Evolutionary conservation across 768 basidiomycete species (phyloP).

Genomic region (Dioszegia hungarica): DNA sequence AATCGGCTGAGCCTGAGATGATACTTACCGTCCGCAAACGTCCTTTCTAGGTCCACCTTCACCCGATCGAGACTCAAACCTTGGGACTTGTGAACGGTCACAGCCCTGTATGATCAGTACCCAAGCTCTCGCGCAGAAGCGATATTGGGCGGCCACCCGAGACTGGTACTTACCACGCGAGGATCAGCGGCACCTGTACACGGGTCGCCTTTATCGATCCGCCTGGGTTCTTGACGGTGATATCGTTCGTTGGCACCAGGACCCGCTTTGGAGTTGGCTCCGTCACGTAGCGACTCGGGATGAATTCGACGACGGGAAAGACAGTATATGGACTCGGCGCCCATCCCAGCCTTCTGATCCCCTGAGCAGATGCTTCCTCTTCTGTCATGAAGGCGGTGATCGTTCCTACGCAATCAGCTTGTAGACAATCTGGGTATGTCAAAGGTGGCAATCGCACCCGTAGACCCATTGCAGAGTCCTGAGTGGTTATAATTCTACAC

Average conservation of each 20-base stretch:
- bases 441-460: constrained; percentile 57
- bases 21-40: constrained; percentile 59
- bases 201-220: constrained; percentile 22
- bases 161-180: constrained; percentile 58
- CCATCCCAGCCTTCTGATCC: neutral
- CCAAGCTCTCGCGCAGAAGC: neutral
- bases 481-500: neutral
- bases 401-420: constrained; percentile 8
- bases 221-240: constrained; percentile 27
- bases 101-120: constrained; percentile 7
- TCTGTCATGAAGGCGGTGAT: constrained; percentile 32
- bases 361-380: constrained; percentile 10
- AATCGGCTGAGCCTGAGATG: neutral
- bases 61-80: constrained; percentile 68
- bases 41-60: constrained; percentile 78
- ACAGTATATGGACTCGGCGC: neutral
- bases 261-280: neutral
- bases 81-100: constrained; percentile 22
- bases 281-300: constrained; percentile 14
- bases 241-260: constrained; percentile 16
- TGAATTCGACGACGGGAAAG: constrained; percentile 29
- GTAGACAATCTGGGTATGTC: neutral
- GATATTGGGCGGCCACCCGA: neutral
- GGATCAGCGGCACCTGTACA: constrained; percentile 72
- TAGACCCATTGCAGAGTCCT: constrained; percentile 64